phyloP scores from a whole-genome alignment of 2,329 filamentous ascomycete genomes.

The Podosphaera fusca region DNA sequence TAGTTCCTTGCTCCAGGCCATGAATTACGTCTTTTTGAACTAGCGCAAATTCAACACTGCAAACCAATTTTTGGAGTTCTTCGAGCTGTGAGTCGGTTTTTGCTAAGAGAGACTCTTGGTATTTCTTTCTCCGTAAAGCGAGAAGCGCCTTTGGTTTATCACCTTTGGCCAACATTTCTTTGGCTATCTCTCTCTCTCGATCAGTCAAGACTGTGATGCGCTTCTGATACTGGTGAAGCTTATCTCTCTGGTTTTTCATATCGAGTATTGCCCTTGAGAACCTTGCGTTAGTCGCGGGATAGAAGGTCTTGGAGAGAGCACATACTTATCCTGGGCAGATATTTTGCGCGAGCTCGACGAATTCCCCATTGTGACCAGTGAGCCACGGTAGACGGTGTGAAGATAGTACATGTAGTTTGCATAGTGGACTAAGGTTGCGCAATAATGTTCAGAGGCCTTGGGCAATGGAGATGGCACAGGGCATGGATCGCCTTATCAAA shows the following conservation, averaged over 20 bases:
- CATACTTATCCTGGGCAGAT: conserved; percentile 68
- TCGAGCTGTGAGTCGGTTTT: conserved; percentile 90
- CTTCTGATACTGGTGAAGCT: conserved; percentile 85
- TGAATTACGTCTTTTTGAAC: conserved; percentile 94
- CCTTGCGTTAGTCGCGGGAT: conserved; percentile 1
- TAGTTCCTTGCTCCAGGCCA: conserved; percentile 76
- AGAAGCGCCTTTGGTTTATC: conserved; percentile 67
- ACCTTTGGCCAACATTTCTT: conserved; percentile 54
- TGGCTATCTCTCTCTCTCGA: conserved; percentile 69
- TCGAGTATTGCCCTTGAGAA: conserved; percentile 67
- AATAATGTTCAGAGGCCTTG: conserved; percentile 1
- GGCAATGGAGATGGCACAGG: conserved; percentile 2
- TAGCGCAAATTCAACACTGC: conserved; percentile 79
- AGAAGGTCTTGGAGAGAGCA: conserved; percentile 2
- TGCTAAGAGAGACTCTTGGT: conserved; percentile 69
- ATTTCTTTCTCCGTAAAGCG: conserved; percentile 84
- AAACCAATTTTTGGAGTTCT: conserved; percentile 71
- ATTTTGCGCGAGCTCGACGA: conserved; percentile 38
- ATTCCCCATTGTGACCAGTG: conserved; percentile 32
- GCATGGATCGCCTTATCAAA: background rate
- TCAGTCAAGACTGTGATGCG: conserved; percentile 69
- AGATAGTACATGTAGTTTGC: background rate
- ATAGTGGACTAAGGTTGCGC: background rate
- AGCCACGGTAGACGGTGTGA: background rate
- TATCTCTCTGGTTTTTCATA: conserved; percentile 93